Evolutionary conservation across 2,329 filamentous ascomycete genomes (phyloP).

Genomic region (Microsporum canis): DNA sequence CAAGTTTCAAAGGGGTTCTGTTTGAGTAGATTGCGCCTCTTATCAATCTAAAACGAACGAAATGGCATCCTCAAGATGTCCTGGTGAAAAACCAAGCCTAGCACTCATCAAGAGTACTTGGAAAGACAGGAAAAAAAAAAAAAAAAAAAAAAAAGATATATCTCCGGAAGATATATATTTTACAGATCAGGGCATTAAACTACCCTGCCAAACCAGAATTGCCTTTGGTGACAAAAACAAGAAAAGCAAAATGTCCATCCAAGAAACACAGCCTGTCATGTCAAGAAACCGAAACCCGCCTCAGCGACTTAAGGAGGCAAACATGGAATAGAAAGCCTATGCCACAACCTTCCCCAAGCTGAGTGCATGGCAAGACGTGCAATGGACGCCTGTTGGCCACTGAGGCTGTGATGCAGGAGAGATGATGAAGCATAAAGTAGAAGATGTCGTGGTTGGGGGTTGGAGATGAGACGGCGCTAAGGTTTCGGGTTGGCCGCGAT

Average conservation of each 20-base stretch:
- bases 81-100: background rate
- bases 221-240: background rate
- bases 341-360: background rate
- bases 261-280: background rate
- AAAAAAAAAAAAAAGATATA: background rate
- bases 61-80: background rate
- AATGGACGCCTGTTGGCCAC: background rate
- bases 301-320: background rate
- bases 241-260: background rate
- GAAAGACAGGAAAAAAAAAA: background rate
- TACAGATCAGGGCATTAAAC: background rate
- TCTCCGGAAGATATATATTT: background rate
- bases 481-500: conserved; percentile 1
- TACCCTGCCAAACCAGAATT: background rate
- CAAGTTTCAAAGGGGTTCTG: background rate
- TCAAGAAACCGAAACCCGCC: background rate
- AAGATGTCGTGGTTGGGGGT: background rate
- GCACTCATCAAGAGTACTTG: background rate
- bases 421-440: background rate
- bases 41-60: background rate
- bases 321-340: too few relatives aligned
- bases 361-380: background rate
- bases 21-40: background rate
- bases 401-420: background rate
- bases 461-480: background rate